These are phyloP conservation scores for Leishmania martiniquensis DNA, from an alignment of 208 protist genomes.

Conservation along the genomic window DNA sequence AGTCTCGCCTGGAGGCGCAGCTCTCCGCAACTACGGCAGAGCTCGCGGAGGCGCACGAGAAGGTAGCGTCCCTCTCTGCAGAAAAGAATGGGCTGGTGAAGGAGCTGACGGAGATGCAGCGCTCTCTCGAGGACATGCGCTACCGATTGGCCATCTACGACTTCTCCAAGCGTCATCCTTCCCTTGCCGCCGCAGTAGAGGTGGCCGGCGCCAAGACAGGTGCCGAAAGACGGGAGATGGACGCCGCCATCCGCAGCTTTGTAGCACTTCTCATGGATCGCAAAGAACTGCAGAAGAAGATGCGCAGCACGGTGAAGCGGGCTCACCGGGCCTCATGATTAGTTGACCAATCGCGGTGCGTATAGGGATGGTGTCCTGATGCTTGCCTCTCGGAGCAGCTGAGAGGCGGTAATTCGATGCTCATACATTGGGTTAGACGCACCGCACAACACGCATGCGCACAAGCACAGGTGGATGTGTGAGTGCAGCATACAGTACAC, in stretches of 20 bases:
- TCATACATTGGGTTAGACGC: not conserved
- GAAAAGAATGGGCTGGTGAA: conserved; percentile 25
- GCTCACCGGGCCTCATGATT: conserved; percentile 8
- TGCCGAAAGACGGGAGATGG: conserved; percentile 51
- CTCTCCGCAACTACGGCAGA: conserved; percentile 25
- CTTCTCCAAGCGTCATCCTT: conserved; percentile 58
- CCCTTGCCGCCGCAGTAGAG: conserved; percentile 50
- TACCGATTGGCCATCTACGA: conserved; percentile 73
- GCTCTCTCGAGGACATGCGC: conserved; percentile 65
- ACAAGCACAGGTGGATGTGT: not conserved
- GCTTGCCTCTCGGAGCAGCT: not conserved
- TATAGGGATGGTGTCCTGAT: not conserved
- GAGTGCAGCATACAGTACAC: not conserved
- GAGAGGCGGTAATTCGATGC: not conserved
- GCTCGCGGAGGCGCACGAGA: conserved; percentile 20
- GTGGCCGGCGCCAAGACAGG: conserved; percentile 52
- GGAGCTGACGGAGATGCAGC: conserved; percentile 41
- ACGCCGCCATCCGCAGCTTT: conserved; percentile 51
- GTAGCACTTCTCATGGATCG: conserved; percentile 59
- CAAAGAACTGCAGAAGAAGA: conserved; percentile 69
- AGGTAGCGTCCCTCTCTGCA: conserved; percentile 21
- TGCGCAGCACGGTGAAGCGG: conserved; percentile 42
- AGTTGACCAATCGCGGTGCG: not conserved
- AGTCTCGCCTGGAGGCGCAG: conserved; percentile 35
- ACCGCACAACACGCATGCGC: not conserved